Base-by-base conservation (phyloP, 345 rosid genomes). In the thale cress (Arabidopsis thaliana) region DNA sequence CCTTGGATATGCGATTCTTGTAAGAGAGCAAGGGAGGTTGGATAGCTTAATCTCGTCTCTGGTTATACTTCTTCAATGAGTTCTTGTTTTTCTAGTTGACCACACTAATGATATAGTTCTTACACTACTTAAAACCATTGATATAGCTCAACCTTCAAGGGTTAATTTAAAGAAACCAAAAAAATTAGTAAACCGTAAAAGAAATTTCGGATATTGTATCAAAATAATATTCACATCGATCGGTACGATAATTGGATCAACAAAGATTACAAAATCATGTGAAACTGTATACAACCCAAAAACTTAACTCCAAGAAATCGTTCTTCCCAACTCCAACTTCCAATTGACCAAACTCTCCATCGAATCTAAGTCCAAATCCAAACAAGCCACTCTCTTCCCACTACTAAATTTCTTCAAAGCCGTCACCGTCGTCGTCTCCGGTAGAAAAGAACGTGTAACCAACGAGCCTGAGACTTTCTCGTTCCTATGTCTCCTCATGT, bases 401-500 rank as follows among this genome's bases (percentile, higher is more conserved):
- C 67, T 56, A 46, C 37, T 56, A 22, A 85, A 76, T 71, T 82
- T 89, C 80, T 83, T 87, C 93, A 88, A 23, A 23, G 62, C 60
- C 48, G 42, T 38, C 30, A 16, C 37, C 52, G 22, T 32, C 50
- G n/a, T 58, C 8, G 11, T 22, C 66, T 79, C 65, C 2, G 82
- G 81, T 42, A 72, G 56, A 3, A 85, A 14, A 40, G 83, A 49
- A 24, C 74, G 82, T 50, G 83, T 78, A 46, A 71, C 81, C 79
- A 60, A 69, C 7, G 22, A 37, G 8, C 37, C 79, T 0, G 66
- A 61, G 2, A 0, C 55, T 51, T 65, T 72, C 6, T 53, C 32
- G 50, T 77, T 76, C 59, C 87, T 79, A 28, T 93, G 98, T 60
- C 86, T 82, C 73, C 98, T 93, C 83, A 87, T 90, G 71, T 89